Evolutionary conservation across 352 stramenopile species (phyloP).

Genomic region (Phytophthora sojae): DNA sequence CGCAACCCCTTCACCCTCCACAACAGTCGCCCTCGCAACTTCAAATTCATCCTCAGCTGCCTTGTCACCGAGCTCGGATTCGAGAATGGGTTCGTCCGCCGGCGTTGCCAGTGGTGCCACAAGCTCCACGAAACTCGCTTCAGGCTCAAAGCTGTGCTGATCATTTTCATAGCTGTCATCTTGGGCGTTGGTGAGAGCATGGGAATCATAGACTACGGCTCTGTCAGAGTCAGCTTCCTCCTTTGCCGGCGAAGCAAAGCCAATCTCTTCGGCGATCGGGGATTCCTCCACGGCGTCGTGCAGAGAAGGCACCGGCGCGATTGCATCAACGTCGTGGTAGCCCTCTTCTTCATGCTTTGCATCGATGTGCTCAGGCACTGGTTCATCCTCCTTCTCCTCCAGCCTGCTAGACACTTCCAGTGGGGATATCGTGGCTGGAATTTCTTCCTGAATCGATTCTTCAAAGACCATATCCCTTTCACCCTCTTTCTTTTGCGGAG

Average conservation of each 20-base stretch:
- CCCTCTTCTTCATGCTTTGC: slow-evolving; percentile 17
- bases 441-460: slow-evolving; percentile 44
- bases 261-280: slow-evolving; percentile 34
- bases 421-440: slow-evolving; percentile 1
- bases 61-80: slow-evolving; percentile 1
- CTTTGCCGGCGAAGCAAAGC: slow-evolving; percentile 25
- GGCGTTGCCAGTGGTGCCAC: background rate
- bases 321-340: slow-evolving; percentile 8
- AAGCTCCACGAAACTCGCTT: slow-evolving; percentile 24
- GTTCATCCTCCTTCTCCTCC: slow-evolving; percentile 31
- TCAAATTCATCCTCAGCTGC: too few relatives aligned
- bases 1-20: background rate
- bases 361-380: slow-evolving; percentile 32
- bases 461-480: slow-evolving; percentile 23
- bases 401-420: background rate
- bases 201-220: background rate
- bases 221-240: background rate
- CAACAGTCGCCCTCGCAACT: too few relatives aligned
- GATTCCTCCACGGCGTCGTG: slow-evolving; percentile 20
- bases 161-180: slow-evolving; percentile 37
- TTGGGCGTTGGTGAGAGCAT: background rate
- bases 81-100: background rate
- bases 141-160: slow-evolving; percentile 29
- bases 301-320: background rate
- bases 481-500: slow-evolving; percentile 26